Percentiles rank a stretch among this genome's conserved stretches.
Evolutionary conservation across 2,329 filamentous ascomycete species (phyloP).

Genomic region (Talaromyces amestolkiae): DNA sequence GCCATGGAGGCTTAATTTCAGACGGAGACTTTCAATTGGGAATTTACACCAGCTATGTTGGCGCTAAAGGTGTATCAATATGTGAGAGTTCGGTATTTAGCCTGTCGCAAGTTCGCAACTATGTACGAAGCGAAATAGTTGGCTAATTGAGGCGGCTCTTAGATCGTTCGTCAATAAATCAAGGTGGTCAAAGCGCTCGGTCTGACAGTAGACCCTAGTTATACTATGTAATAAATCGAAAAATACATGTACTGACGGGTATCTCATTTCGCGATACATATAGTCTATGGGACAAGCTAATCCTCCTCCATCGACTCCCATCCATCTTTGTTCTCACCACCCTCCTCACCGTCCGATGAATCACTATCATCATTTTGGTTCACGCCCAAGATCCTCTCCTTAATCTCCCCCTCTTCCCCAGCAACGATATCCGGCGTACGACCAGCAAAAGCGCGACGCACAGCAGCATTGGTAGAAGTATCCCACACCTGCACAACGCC

Average conservation of each 20-base stretch:
- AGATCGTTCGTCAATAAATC: no score
- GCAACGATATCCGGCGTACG: constrained; percentile 58
- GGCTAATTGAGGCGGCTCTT: no score
- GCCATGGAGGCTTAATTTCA: no score
- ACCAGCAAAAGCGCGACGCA: constrained; percentile 78
- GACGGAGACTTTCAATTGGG: no score
- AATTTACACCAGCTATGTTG: no score
- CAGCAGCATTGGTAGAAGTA: constrained; percentile 85
- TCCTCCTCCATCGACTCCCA: constrained; percentile 59
- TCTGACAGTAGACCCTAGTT: no score
- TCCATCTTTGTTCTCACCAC: constrained; percentile 48
- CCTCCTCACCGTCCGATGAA: constrained; percentile 62
- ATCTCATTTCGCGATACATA: constrained; percentile 7
- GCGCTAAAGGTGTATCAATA: no score
- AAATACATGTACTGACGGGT: not conserved
- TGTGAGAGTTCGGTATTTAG: no score
- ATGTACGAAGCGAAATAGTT: no score
- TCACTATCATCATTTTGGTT: constrained; percentile 67
- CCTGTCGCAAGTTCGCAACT: no score
- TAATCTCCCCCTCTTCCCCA: constrained; percentile 56
- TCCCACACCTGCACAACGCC: constrained; percentile 94
- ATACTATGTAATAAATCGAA: no score
- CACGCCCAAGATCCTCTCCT: constrained; percentile 66
- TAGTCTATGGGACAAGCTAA: constrained; percentile 21
- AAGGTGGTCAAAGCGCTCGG: no score